Conservation (phyloP, 768 basidiomycete genomes). For the Boletales sp. region DNA sequence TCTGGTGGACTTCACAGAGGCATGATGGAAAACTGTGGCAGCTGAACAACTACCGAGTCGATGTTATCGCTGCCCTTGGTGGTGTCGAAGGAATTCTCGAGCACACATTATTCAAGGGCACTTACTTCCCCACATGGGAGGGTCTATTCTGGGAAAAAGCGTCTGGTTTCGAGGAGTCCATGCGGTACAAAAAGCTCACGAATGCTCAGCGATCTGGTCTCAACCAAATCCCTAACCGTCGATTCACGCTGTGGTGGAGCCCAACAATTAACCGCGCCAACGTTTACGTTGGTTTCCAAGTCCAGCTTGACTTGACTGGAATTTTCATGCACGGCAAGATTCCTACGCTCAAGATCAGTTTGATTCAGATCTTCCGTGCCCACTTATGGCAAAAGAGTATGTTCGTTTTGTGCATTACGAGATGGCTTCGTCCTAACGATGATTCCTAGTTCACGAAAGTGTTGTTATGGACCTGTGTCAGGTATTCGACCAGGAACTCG, state of each 20-base stretch:
- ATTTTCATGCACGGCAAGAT: slow-evolving; percentile 99
- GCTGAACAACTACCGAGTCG: slow-evolving; percentile 96
- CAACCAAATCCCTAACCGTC: slow-evolving; percentile 97
- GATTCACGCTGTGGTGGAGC: slow-evolving; percentile 99
- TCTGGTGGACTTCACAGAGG: slow-evolving; percentile 99
- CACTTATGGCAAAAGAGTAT: slow-evolving; percentile 99
- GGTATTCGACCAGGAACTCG: slow-evolving; percentile 98
- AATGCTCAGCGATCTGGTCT: slow-evolving; percentile 98
- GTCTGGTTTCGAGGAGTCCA: slow-evolving; percentile 93
- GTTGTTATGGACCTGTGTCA: slow-evolving; percentile 97
- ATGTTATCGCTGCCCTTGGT: slow-evolving; percentile 96
- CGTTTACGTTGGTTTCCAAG: slow-evolving; percentile 99
- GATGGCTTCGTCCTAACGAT: slow-evolving; percentile 5
- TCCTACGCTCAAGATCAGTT: slow-evolving; percentile 94
- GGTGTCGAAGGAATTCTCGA: slow-evolving; percentile 97
- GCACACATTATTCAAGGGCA: slow-evolving; percentile 96
- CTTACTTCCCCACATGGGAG: slow-evolving; percentile 97
- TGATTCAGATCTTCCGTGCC: slow-evolving; percentile 99
- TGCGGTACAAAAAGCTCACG: slow-evolving; percentile 94
- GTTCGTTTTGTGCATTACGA: slow-evolving; percentile 31
- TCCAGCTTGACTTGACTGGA: slow-evolving; percentile 95
- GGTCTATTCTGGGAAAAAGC: slow-evolving; percentile 99
- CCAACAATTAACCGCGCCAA: slow-evolving; percentile 99
- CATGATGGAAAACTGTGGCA: slow-evolving; percentile 98
- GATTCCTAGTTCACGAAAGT: slow-evolving; percentile 70